Evolutionary conservation across 805 yeast genomes (phyloP), one percentile per base, ranked within the genome.

Genomic region (Metschnikowia reukaufii): DNA sequence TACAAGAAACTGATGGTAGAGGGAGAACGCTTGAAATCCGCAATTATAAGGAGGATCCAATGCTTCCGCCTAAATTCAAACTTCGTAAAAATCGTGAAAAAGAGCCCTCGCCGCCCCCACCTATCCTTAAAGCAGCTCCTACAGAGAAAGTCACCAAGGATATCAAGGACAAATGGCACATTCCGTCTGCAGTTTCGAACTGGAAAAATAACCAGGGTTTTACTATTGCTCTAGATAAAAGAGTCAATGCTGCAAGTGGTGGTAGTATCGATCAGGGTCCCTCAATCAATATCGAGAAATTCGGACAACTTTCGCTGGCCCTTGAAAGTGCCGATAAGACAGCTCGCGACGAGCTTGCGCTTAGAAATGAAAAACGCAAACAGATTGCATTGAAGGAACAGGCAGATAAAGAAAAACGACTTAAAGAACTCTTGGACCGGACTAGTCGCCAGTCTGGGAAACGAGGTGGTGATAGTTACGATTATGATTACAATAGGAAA

Each of bases 161-260:
- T 54, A 96, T 90, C 44, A 86, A 82, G 52, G 81, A 78, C 21
- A 76, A 79, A 50, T 92, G 97, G 97, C 76, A 77, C 39, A 89
- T 94, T 25, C 98, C 98, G 0, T 83, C 96, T 0, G 88, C 95
- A 1, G 79, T 92, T 0, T 92, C 98, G 1, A 89, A 88, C 63
- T 94, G 98, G 97, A 91, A 90, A 64, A 94, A 94, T 64, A 88
- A 91, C 15, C 86, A 87, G 56, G 97, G 98, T 1, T 88, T 82
- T 61, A 82, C 96, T 0, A 83, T 91, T 37, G 82, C 86, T 0
- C 65, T 91, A 34, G 96, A 90, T 45, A 87, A 86, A 58, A 72
- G 97, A 49, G 70, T 88, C 45, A 49, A 59, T 19, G 84, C 84
- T 1, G 75, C 81, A 2, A 76, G 77, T 12, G 62, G 62, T n/a